Evolutionary conservation across 75 land plant species (phyloP), one percentile per base, ranked within the genome.

Genomic region (Cunninghamia lanceolata): DNA sequence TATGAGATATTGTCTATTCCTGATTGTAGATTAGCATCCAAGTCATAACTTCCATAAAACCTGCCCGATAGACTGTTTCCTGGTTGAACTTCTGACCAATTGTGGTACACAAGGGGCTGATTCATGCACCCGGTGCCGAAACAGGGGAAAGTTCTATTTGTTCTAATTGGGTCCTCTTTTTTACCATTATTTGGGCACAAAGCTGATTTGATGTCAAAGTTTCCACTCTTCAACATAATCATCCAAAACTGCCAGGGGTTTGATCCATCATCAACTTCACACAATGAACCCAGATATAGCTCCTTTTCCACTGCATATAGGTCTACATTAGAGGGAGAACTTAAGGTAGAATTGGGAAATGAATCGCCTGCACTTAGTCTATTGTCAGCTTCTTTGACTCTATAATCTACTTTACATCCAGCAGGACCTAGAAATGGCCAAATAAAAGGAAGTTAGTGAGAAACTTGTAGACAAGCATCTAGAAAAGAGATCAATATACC

Each of bases 51-150:
- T 19, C 99, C 99, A 85, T 90, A 93, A 70, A 98, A 94, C 8
- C 94, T 85, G 15, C 99, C 98, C 34, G 89, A 73, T 70, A 96
- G 87, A 38, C 8, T 63, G 74, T 30, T 50, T 38, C 35, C 74
- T 36, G n/a, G 3, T 46, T 66, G 74, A 86, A 91, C 66, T 16
- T 43, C 78, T 39, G 91, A 88, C 56, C 63, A 82, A 11, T 93
- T 74, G 80, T 94, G 96, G 82, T 84, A 89, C 6, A 96, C 87
- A 36, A 86, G n/a, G 4, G 96, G 96, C 76, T 92, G 94, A 88
- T 96, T 96, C 98, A 96, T 96, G 93, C 98, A 96, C 2, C 95
- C 96, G 0, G 75, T 68, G 3, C 96, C 96, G 78, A 94, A 94
- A 89, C 96, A 94, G 5, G 96, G 96, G 86, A 94, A 94, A 56